phyloP scores from a whole-genome alignment of 768 basidiomycete species.

The Solioccasus polychromus region DNA sequence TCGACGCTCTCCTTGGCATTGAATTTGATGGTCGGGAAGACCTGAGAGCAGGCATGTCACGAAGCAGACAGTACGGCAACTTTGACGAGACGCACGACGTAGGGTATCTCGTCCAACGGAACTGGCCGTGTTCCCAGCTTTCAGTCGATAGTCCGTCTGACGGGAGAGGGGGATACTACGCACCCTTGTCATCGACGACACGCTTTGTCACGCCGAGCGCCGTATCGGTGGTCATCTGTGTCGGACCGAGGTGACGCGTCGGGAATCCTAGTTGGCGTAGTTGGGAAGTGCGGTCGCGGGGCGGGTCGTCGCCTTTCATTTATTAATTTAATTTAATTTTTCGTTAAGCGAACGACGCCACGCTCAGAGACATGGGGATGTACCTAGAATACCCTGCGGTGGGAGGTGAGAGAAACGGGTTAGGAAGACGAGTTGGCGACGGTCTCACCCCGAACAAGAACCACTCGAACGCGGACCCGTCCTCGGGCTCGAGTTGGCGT shows the following conservation, averaged over 20 bases:
- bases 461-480: slow-evolving; percentile 79
- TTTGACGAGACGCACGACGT: slow-evolving; percentile 55
- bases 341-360: too few species aligned
- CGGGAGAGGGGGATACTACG: too few species aligned
- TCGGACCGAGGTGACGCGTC: slow-evolving; percentile 74
- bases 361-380: too few species aligned
- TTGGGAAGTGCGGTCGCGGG: slow-evolving; percentile 88
- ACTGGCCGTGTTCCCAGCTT: too few species aligned
- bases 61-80: too few species aligned
- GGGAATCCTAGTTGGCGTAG: slow-evolving; percentile 87
- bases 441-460: slow-evolving; percentile 89
- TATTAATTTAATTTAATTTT: too few species aligned
- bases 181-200: slow-evolving; percentile 71
- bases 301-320: slow-evolving; percentile 98
- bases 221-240: slow-evolving; percentile 99
- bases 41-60: slow-evolving; percentile 43
- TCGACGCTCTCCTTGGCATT: slow-evolving; percentile 87
- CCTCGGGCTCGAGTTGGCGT: slow-evolving; percentile 64
- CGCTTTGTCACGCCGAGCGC: slow-evolving; percentile 88
- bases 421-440: too few species aligned
- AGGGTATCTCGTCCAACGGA: slow-evolving; percentile 68
- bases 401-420: not conserved
- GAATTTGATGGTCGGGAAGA: slow-evolving; percentile 88
- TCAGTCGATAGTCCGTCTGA: too few species aligned
- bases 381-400: slow-evolving; percentile 60